Base-by-base conservation (phyloP, 441 rosid species). In the Aquilaria agallochum region DNA sequence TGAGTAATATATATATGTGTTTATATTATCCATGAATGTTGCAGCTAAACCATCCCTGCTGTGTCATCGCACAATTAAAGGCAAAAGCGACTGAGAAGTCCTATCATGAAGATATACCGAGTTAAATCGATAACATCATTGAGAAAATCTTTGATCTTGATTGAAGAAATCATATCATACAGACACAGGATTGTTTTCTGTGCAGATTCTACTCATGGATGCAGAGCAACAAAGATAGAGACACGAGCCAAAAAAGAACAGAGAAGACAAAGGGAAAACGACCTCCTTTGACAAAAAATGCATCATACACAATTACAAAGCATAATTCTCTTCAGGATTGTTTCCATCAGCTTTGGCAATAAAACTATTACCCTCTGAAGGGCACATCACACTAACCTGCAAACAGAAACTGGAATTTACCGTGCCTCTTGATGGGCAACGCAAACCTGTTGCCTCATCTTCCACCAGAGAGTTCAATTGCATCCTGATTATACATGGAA, bases 391-490 rank as follows among this genome's bases (percentile, higher is more conserved):
- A 14, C 63, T 58, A 59, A 33, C 31, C 59, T 36, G 52, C 64
- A 31, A 61, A 64, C 56, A 58, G 50, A 32, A 42, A 47, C 58
- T 53, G 32, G 66, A 14, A 48, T 47, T 31, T n/a, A 34, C 11
- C 44, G 33, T 27, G 55, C 11, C 27, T 60, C 58, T 30, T 4
- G 49, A 62, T 8, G 8, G 32, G 42, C 40, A 27, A 10, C 9
- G 1, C 27, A 53, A 64, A 65, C 45, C 36, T 32, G 50, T 46
- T n/a, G 15, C 65, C 51, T 85, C 70, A 91, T 80, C 99, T 80
- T 74, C 96, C 99, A 50, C 99, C 95, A 33, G 99, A 94, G 70
- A 94, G 71, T 70, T 89, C 96, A 15, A 91, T 78, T 0, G 97
- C 97, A 7, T 86, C 89, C 70, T 87, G 97, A 76, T 87, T 84